Evolutionary conservation across 441 rosid genomes (phyloP).

Genomic region (Euphorbia schlechtendalii): DNA sequence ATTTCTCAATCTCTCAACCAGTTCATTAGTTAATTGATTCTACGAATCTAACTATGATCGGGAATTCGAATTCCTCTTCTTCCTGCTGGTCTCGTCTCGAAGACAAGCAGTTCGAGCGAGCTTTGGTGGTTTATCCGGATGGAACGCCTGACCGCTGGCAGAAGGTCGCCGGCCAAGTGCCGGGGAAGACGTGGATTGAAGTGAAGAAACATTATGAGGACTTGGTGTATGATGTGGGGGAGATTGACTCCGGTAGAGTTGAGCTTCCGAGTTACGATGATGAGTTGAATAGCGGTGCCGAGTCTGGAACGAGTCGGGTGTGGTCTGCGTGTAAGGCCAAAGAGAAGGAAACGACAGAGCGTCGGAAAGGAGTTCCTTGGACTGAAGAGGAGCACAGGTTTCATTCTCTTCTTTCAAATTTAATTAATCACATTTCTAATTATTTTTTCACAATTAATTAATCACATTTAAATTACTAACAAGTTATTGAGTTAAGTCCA

Average conservation of each 20-base stretch:
- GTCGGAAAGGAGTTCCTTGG: conserved; percentile 40
- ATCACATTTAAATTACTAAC: no score
- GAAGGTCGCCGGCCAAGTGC: conserved; percentile 26
- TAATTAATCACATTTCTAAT: no score
- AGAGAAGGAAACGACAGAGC: conserved; percentile 17
- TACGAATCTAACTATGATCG: no score
- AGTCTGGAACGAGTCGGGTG: conserved; percentile 11
- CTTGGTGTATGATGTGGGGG: conserved; percentile 28
- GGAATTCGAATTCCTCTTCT: not conserved
- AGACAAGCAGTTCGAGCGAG: conserved; percentile 41
- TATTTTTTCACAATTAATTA: no score
- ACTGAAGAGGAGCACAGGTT: conserved; percentile 39
- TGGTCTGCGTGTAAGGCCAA: conserved; percentile 17
- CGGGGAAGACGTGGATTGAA: conserved; percentile 28
- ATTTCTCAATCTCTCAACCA: no score
- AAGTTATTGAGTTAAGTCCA: no score
- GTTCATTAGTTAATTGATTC: no score
- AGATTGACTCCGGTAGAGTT: conserved; percentile 19
- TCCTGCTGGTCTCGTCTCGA: conserved; percentile 29
- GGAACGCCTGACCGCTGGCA: conserved; percentile 31
- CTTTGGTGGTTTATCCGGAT: conserved; percentile 32
- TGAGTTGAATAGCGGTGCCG: no score
- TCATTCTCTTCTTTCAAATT: no score
- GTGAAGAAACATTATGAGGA: conserved; percentile 32
- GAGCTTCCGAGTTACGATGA: conserved; percentile 26